Percentiles rank a stretch among this genome's conserved stretches.
phyloP scores from a whole-genome alignment of 176 grass and related monocot species.

The Avena eriantha region DNA sequence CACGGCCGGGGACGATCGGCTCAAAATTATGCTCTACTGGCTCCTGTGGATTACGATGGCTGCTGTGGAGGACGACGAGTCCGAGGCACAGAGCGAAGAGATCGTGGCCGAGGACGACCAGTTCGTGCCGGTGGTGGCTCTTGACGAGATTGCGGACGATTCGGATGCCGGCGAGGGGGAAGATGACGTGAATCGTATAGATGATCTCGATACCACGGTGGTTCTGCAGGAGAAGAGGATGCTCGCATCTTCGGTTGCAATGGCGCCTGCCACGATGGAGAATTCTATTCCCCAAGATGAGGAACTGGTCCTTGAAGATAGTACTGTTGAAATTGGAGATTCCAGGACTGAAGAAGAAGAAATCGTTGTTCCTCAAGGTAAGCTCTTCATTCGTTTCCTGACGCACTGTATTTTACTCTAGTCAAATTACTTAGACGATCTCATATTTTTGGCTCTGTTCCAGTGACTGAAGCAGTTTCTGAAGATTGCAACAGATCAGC shows the following conservation, averaged over 20 bases:
- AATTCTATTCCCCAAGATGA: neutral
- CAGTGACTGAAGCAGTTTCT: conserved; percentile 37
- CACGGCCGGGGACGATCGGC: conserved; percentile 41
- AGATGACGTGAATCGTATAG: neutral
- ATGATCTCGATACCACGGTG: conserved; percentile 49
- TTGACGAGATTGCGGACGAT: conserved; percentile 57
- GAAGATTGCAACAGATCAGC: conserved; percentile 57
- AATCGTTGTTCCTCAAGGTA: conserved; percentile 42
- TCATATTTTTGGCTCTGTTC: neutral
- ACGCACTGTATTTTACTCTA: neutral
- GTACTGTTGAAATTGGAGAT: conserved; percentile 3
- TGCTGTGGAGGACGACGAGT: conserved; percentile 50
- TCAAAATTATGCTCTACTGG: neutral
- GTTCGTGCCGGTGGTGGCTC: conserved; percentile 49
- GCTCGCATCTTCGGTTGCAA: conserved; percentile 32
- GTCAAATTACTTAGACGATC: neutral
- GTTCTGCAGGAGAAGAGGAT: conserved; percentile 67
- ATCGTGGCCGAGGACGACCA: conserved; percentile 45
- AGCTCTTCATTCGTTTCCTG: neutral
- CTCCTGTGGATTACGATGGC: neutral
- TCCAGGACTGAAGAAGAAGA: conserved; percentile 27
- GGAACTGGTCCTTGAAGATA: conserved; percentile 38
- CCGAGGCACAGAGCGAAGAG: conserved; percentile 42
- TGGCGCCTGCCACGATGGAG: neutral
- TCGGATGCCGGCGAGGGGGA: conserved; percentile 22